phyloP scores from a whole-genome alignment of 2,329 filamentous ascomycete species.

The Colletotrichum liaoningense region DNA sequence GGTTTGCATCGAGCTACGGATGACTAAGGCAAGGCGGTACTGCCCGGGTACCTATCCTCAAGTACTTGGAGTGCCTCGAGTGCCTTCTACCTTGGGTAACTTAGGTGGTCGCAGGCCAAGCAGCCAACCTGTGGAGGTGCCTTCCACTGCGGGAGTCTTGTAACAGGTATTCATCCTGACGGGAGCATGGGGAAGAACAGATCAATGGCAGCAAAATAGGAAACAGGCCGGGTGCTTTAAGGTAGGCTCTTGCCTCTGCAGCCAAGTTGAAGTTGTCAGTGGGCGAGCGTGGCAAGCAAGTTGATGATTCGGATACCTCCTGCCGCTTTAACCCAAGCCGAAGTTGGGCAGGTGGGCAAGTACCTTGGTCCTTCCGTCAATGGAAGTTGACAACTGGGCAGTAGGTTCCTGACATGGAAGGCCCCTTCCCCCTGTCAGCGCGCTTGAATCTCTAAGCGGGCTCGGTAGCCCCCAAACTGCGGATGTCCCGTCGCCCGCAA shows the following conservation, averaged over 20 bases:
- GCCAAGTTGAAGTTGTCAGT: not conserved
- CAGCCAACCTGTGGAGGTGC: not conserved
- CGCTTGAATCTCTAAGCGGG: conserved; percentile 25
- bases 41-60: too few relatives aligned
- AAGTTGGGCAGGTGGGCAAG: not conserved
- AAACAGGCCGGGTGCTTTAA: too few relatives aligned
- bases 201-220: too few relatives aligned
- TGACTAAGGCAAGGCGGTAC: too few relatives aligned
- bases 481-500: conserved; percentile 16
- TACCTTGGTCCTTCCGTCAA: not conserved
- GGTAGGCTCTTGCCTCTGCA: too few relatives aligned
- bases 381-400: not conserved
- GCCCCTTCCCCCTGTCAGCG: conserved; percentile 8
- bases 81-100: too few relatives aligned
- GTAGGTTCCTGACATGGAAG: not conserved
- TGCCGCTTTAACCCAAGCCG: not conserved
- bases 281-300: too few relatives aligned
- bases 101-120: not conserved
- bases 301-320: not conserved
- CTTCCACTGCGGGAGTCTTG: not conserved
- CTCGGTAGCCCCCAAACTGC: conserved; percentile 34
- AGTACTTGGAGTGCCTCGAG: too few relatives aligned
- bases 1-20: too few relatives aligned
- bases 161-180: too few relatives aligned
- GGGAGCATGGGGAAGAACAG: too few relatives aligned